Evolutionary conservation across 2,329 filamentous ascomycete genomes (phyloP), one percentile per base, ranked within the genome.

Genomic region (Neonectria ditissima): DNA sequence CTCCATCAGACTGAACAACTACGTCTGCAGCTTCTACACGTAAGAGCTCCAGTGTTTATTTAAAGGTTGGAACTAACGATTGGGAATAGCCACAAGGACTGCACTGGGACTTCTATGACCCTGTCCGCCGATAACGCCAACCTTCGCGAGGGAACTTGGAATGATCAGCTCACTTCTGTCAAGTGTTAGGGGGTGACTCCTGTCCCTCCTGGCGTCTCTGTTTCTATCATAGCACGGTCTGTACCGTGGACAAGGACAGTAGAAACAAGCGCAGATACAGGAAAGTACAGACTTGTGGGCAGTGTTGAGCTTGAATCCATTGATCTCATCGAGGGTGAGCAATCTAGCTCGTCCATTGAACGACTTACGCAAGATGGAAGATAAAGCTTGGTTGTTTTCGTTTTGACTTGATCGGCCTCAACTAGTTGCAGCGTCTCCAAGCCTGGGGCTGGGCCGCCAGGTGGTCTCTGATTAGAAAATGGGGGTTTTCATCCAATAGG

Each of bases 11-110:
- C 13, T 44, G 41, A 44, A 44, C 5, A 5, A 5, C 13, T 44
- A 44, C 41, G 41, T 44, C 10, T 44, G 41, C 41, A 44, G 41
- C 41, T 44, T 44, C 22, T 44, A 44, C 41, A 44, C 41, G 41
- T 44, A 44, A 44, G 41, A 44, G 16, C 41, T n/a, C 8, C 41
- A 44, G 22, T 44, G 13, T 44, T 44, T n/a, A 44, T 44, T 22
- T 44, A 7, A 10, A 44, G 41, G 11, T 8, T 44, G 16, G 22
- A 44, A 44, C 41, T 44, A 44, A 44, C 18, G 41, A 44, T 22
- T 44, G 41, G 41, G 2, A 44, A 44, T 44, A 44, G 41, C 41
- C 7, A 44, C 13, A 44, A 44, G 41, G 41, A 44, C 18, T 44
- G 41, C 41, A 24, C 9, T 24, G 41, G 41, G 18, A 24, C 41